Base-by-base conservation (phyloP, 2,329 filamentous ascomycete genomes). In the Penicillium fuscoglaucum region DNA sequence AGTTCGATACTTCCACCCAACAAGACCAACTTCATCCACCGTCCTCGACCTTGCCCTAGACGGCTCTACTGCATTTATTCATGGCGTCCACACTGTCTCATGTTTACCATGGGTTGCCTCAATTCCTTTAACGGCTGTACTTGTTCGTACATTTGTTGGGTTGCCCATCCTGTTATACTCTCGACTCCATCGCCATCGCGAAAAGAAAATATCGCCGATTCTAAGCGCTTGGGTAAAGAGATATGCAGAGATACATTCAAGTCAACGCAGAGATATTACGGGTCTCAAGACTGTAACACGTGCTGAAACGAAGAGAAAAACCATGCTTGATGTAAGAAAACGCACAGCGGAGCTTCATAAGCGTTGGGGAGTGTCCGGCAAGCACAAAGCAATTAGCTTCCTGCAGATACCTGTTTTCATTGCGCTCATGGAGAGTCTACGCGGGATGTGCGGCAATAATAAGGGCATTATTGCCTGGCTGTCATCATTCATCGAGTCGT, bases 91-190 rank as follows among this genome's bases (percentile, higher is more conserved):
- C 66, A 69, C 69, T 24, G 12, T 75, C 41, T 78, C 76, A 17
- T 74, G 77, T 44, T 73, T 86, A 2, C 77, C 83, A 55, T 87
- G 84, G 84, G 80, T 73, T 8, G 74, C 76, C 13, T 80, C 81
- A 21, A 79, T 87, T 43, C 84, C 84, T 5, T 70, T 84, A 53
- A 78, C 82, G 4, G 84, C 84, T 4, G 66, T 86, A 41, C 50
- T 80, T 17, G 74, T 85, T 3, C 82, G 84, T 48, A 74, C 71
- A 19, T 55, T 74, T 7, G 68, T 85, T 51, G 76, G 80, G 43
- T 71, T 82, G 10, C 82, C 82, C 3, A 58, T 83, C 12, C 70
- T 80, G 41, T 68, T 81, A 43, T 80, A 77, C 62, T 74, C 58
- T 72, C 79, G 65, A 69, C 54, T 69, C 70, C 59, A 72, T 64